Evolutionary conservation across 768 basidiomycete species (phyloP).

Genomic region (Leccinum incarnatum): DNA sequence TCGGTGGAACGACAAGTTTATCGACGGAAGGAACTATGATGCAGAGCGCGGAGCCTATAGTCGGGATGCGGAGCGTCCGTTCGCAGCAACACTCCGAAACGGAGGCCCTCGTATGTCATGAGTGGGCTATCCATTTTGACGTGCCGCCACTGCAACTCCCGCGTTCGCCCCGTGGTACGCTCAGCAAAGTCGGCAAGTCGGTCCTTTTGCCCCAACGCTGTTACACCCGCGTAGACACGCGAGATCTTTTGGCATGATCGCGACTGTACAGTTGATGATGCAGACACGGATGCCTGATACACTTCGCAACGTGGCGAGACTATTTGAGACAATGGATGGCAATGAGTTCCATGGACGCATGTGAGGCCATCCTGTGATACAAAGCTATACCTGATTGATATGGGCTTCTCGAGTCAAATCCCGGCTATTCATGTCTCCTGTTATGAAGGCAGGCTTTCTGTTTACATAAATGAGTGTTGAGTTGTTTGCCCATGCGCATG

Average conservation of each 20-base stretch:
- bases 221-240: neutral
- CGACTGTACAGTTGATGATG: neutral
- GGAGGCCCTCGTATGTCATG: too few relatives aligned
- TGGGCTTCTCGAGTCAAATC: neutral
- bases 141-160: too few relatives aligned
- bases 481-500: neutral
- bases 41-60: too few relatives aligned
- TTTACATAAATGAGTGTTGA: too few relatives aligned
- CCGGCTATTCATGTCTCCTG: neutral
- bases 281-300: neutral
- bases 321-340: neutral
- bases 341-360: neutral
- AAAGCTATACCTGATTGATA: neutral
- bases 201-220: too few relatives aligned
- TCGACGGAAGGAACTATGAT: too few relatives aligned
- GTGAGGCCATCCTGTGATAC: conserved; percentile 1
- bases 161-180: neutral
- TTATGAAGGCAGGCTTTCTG: too few relatives aligned
- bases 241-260: neutral
- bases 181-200: neutral
- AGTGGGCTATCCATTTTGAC: too few relatives aligned
- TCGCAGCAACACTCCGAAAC: too few relatives aligned
- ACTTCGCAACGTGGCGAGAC: neutral
- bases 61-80: too few relatives aligned
- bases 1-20: too few relatives aligned